phyloP scores from a whole-genome alignment of 176 grass and related monocot species.

The Oryza nivara region DNA sequence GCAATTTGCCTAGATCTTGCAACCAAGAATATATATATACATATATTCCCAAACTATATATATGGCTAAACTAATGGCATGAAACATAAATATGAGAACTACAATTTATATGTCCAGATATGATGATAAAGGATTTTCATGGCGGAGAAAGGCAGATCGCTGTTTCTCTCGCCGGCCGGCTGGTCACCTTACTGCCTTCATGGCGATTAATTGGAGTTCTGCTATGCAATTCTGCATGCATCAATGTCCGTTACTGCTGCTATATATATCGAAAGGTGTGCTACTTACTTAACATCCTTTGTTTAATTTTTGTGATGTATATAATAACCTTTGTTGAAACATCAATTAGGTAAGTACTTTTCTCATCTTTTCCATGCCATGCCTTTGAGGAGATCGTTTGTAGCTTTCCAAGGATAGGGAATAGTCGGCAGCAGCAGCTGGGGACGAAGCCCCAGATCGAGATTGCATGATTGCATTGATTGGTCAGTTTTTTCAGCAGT shows the following conservation, averaged over 20 bases:
- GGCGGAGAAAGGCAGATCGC: slow-evolving; percentile 36
- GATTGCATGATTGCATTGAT: slow-evolving; percentile 29
- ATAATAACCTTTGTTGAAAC: slow-evolving; percentile 50
- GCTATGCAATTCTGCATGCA: slow-evolving; percentile 14
- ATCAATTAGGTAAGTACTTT: slow-evolving; percentile 44
- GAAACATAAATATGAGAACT: neutral
- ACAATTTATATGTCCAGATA: slow-evolving; percentile 1
- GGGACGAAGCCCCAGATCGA: slow-evolving; percentile 17
- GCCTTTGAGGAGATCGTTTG: slow-evolving; percentile 42
- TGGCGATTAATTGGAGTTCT: slow-evolving; percentile 26
- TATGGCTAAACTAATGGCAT: neutral
- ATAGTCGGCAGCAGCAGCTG: slow-evolving; percentile 47
- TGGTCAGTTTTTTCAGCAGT: slow-evolving; percentile 47
- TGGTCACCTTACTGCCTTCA: slow-evolving; percentile 41
- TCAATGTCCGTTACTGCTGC: slow-evolving; percentile 28
- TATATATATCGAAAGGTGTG: slow-evolving; percentile 49
- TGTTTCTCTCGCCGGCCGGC: slow-evolving; percentile 39
- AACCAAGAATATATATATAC: slow-evolving; percentile 4
- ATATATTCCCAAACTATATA: neutral
- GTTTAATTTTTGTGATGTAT: slow-evolving; percentile 41
- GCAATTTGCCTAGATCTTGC: neutral
- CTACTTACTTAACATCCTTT: slow-evolving; percentile 42
- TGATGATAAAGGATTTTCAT: neutral
- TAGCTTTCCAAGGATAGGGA: slow-evolving; percentile 36
- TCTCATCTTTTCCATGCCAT: slow-evolving; percentile 39